Base-by-base conservation (phyloP, 495 filamentous ascomycete genomes). In the Pyronema omphalodes region DNA sequence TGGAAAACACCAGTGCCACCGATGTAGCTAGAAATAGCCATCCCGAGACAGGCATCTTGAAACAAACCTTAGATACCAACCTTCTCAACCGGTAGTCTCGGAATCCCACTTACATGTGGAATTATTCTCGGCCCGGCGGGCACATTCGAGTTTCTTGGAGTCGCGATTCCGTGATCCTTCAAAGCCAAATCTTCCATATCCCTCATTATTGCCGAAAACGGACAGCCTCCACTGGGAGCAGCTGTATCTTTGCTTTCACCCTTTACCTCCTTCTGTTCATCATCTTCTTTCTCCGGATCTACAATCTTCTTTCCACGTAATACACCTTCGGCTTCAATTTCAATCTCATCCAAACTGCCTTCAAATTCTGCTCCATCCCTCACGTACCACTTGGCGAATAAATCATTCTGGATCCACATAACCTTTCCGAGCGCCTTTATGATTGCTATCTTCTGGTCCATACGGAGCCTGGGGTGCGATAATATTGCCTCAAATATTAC, bases 351-450 rank as follows among this genome's bases (percentile, higher is more conserved):
- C 52, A 73, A 73, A 37, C 80, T 78, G 1, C 77, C 77, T 19
- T 70, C 75, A 57, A 71, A 84, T 64, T 86, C 81, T 35, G 83
- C 82, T 37, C 81, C 81, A 55, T 87, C 81, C 19, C 74, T 70
- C 4, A 82, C 74, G 55, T 84, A 82, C 76, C 79, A 84, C 67
- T 78, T 81, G 7, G 83, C 79, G 58, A 88, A 84, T 15, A 88
- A 69, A 63, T 88, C 84, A 48, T 67, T 67, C 55, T 67, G 65
- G 11, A 67, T 67, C 65, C 65, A 67, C 54, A 80, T 70, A 11
- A 80, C 67, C 56, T 80, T 80, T 53, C 57, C 70, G 52, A 77
- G 65, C 8, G 83, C 83, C 55, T 78, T 82, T 34, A 84, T 69
- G 14, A 85, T 71, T 3, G 77, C 78, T 2, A 78, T 75, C 67